phyloP scores from a whole-genome alignment of 352 stramenopile genomes.

The Halophytophthora polymorphica region DNA sequence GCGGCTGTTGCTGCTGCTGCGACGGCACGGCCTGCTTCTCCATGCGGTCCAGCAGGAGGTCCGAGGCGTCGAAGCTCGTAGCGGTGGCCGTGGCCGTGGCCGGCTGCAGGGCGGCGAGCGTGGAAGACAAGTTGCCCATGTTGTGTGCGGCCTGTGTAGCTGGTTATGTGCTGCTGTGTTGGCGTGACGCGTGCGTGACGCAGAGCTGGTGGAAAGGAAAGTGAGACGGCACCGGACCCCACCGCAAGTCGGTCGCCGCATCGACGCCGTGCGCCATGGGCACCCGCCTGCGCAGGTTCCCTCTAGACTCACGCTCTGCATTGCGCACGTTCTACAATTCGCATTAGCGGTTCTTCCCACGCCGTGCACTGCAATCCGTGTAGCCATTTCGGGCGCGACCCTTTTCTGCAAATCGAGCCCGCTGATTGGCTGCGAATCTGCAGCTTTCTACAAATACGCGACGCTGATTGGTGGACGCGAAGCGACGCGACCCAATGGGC shows the following conservation, averaged over 20 bases:
- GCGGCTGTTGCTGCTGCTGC: neutral
- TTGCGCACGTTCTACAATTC: no score
- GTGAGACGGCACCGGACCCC: constrained; percentile 14
- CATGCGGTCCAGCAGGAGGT: constrained; percentile 20
- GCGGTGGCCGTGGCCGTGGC: neutral
- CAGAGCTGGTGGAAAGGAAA: constrained; percentile 31
- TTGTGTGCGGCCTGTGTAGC: constrained; percentile 3
- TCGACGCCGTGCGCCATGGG: no score
- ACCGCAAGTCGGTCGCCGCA: no score
- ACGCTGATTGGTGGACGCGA: neutral
- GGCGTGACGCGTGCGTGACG: constrained; percentile 14
- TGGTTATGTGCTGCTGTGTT: constrained; percentile 1
- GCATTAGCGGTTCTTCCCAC: neutral
- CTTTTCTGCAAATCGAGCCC: constrained; percentile 5
- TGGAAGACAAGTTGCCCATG: constrained; percentile 54
- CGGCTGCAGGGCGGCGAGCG: constrained; percentile 16
- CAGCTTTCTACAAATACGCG: neutral
- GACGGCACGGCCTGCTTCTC: constrained; percentile 17
- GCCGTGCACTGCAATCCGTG: neutral
- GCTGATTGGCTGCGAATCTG: constrained; percentile 2
- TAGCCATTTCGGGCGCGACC: neutral
- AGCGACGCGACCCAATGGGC: no score
- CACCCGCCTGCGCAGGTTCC: no score
- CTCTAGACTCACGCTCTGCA: no score
- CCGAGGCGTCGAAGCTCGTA: constrained; percentile 13